phyloP scores from a whole-genome alignment of 345 rosid species.

The Eucalyptus erythrocorys region DNA sequence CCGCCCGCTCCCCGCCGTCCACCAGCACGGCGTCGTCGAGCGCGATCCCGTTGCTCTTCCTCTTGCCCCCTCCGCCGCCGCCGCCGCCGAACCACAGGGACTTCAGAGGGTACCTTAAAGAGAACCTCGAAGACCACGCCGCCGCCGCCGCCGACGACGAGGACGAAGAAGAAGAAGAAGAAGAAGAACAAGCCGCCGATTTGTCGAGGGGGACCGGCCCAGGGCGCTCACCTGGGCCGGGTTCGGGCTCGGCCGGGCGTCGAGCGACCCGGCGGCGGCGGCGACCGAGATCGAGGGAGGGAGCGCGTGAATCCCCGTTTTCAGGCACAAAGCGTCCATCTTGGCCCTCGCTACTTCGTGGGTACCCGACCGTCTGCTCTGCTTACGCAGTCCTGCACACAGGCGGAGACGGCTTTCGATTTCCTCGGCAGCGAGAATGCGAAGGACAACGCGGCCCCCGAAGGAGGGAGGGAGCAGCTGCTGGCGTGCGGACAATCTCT shows the following conservation, averaged over 20 bases:
- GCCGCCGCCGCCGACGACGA: background rate
- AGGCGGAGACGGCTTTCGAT: background rate
- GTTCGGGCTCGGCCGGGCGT: conserved; percentile 23
- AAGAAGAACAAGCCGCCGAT: background rate
- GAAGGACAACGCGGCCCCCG: background rate
- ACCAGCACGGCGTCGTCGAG: conserved; percentile 45
- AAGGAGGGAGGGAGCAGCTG: background rate
- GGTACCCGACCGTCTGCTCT: background rate
- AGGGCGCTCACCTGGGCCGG: conserved; percentile 33
- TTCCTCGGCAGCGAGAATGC: background rate
- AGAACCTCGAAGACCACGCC: conserved; percentile 17
- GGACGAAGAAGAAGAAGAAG: background rate
- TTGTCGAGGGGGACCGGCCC: conserved; percentile 26
- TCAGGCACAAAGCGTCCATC: conserved; percentile 51
- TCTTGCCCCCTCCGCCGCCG: conserved; percentile 8
- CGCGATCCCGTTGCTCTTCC: conserved; percentile 32
- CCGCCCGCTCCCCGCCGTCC: conserved; percentile 26
- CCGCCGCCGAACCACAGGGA: conserved; percentile 40
- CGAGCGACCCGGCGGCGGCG: conserved; percentile 17
- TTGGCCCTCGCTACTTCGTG: background rate
- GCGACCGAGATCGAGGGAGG: conserved; percentile 35
- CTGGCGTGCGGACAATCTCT: background rate
- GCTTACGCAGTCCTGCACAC: background rate
- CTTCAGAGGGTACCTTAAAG: conserved; percentile 42
- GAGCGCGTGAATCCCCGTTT: conserved; percentile 35